Base-by-base conservation (phyloP, 2,329 filamentous ascomycete genomes). In the Dactylonectria estremocensis region DNA sequence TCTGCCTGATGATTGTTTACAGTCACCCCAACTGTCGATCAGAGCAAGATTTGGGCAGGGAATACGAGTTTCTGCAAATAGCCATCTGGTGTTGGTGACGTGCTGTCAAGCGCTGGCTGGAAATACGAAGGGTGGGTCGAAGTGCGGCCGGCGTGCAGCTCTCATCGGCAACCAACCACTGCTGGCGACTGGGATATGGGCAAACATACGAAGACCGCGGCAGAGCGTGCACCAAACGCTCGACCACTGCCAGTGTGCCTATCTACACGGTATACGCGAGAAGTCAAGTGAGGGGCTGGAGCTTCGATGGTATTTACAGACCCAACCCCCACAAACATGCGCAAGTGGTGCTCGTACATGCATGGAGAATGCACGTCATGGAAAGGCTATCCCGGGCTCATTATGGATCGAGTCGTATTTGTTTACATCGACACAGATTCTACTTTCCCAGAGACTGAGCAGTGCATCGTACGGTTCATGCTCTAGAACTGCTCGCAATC, bases 1-100 rank as follows among this genome's bases (percentile, higher is more conserved):
- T 35, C 49, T 33, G 28, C 3, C 16, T 28, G n/a, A 14, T 16
- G 6, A 16, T n/a, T 35, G 50, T 16, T 53, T 13, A 8, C 31
- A 31, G n/a, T 9, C 31, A 20, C n/a, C 28, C n/a, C 28, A 22
- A 35, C 50, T 9, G n/a, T 53, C 9, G n/a, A 20, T n/a, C 31
- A 28, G 31, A 33, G n/a, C 31, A 53, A 10, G 4, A 35, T 18
- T 11, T 20, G 50, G 31, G 9, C 24, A 18, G 24, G 40, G 13
- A 24, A 55, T 55, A 55, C 59, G 59, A 40, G 50, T 24, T 13
- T 33, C 59, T 55, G 59, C 50, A 62, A 62, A 62, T 62, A 55
- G 49, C 37, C 18, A 61, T 35, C 43, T 48, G 46, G 50, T 52
- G 40, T 61, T 35, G 40, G 59, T 45, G 50, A 53, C 35, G 28